Base-by-base conservation (phyloP, 345 rosid species). In the Psidium friedrichsthalianum region DNA sequence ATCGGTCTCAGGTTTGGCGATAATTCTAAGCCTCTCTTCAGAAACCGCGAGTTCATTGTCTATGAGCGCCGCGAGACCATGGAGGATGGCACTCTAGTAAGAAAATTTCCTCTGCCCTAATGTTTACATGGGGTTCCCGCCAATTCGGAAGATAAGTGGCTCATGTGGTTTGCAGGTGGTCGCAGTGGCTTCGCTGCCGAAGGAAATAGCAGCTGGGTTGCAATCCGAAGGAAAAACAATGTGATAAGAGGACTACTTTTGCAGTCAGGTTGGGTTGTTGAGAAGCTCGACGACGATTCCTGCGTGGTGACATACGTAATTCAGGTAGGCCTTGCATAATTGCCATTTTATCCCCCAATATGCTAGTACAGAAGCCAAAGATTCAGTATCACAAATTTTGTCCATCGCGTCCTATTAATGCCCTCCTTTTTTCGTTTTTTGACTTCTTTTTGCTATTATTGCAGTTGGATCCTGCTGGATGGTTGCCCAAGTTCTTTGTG, bases 381-480 rank as follows among this genome's bases (percentile, higher is more conserved):
- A 36, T 36, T 36, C 25, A 69, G 24, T 4, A 69, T 69, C 47
- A 32, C 12, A 69, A 9, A 21, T 36, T 36, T 69, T 32, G 13
- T 21, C 47, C 78, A 69, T 36, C 11, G 3, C 25, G 9, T 69
- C 47, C 78, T 9, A 18, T 69, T 4, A 18, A 69, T 0, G 2
- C 47, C 47, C 24, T 69, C 10, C 14, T 12, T 69, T 32, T 4
- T 4, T 40, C 21, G 12, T 40, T 18, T 18, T 16, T 16, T 15
- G 15, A 8, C 32, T 61, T 64, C 21, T 16, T 32, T 83, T 18
- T 55, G 24, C 18, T 53, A 57, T 53, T 53, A 49, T 61, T 84
- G 86, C 95, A 94, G 98, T 87, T 95, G 81, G 98, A 95, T 90
- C 97, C 96, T n/a, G 94, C 96, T 69, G 97, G 97, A 90, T 95